Conservation (phyloP, 176 grass and related monocot genomes). For the Aegilops longissima region DNA sequence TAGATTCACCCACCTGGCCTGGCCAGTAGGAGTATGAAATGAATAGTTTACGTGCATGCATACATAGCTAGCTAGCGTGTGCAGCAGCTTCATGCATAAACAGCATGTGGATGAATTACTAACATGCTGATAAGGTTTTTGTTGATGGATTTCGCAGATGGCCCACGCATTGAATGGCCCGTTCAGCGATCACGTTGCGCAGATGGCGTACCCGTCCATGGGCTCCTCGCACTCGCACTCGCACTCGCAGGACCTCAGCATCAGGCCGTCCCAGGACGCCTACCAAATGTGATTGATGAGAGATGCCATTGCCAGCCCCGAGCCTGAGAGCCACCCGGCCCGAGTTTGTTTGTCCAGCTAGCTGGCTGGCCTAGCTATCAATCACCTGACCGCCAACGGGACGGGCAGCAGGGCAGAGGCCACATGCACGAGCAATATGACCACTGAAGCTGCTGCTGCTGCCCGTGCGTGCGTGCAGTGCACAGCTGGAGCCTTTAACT, state of each 20-base stretch:
- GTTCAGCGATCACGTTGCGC: constrained; percentile 49
- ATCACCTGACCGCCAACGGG: constrained; percentile 12
- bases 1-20: background rate
- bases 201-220: constrained; percentile 54
- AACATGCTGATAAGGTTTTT: constrained; percentile 4
- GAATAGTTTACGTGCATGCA: background rate
- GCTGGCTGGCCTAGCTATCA: background rate
- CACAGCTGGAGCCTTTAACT: constrained; percentile 28
- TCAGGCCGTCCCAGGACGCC: constrained; percentile 53
- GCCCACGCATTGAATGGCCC: constrained; percentile 62
- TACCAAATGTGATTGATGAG: constrained; percentile 50
- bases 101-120: no score
- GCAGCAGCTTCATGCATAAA: background rate
- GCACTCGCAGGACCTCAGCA: constrained; percentile 49
- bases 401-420: background rate
- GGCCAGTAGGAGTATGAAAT: background rate
- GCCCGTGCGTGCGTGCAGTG: background rate
- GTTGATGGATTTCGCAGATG: constrained; percentile 31
- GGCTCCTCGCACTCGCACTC: constrained; percentile 24
- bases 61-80: background rate
- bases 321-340: constrained; percentile 3
- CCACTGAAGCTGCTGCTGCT: constrained; percentile 21
- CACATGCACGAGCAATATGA: constrained; percentile 12
- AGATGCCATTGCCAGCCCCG: background rate
- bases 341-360: constrained; percentile 8